A percentile compares a stretch with the other conserved stretches of the same genome.
Evolutionary conservation across 345 rosid species (phyloP).

Genomic region (Gossypium thurberi): DNA sequence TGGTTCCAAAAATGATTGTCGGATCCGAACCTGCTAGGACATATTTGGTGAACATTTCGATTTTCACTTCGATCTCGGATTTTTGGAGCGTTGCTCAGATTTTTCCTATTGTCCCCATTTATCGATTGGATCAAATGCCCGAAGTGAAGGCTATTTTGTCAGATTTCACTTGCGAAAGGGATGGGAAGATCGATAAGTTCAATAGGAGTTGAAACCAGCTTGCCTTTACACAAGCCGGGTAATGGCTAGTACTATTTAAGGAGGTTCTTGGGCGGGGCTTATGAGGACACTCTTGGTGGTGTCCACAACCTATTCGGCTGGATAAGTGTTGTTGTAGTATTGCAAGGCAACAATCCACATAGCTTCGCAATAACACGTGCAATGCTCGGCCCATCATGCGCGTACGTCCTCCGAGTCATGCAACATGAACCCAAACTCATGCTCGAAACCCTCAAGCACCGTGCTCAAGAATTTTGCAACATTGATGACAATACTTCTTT

Average conservation of each 20-base stretch:
- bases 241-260: conserved; percentile 62
- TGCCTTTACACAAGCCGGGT: conserved; percentile 79
- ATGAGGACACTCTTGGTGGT: conserved; percentile 97
- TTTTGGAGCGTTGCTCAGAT: conserved; percentile 92
- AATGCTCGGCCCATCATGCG: conserved; percentile 68
- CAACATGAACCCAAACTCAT: conserved; percentile 96
- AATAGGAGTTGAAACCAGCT: conserved; percentile 79
- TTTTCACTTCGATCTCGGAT: conserved; percentile 96
- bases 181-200: conserved; percentile 83
- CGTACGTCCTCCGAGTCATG: conserved; percentile 85
- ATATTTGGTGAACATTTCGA: conserved; percentile 70
- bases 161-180: conserved; percentile 91
- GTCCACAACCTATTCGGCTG: conserved; percentile 89
- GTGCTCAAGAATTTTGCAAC: conserved; percentile 54
- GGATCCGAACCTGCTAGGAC: conserved; percentile 49
- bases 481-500: conserved; percentile 23
- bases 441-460: conserved; percentile 83
- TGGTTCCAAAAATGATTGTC: conserved; percentile 51
- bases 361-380: conserved; percentile 90
- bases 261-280: conserved; percentile 97
- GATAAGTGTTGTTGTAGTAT: conserved; percentile 80
- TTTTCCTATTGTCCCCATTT: conserved; percentile 89
- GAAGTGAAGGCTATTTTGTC: conserved; percentile 63
- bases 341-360: conserved; percentile 86
- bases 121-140: conserved; percentile 70